These are phyloP conservation scores for Eucalyptus regnans DNA, from an alignment of 345 rosid species.

Conservation along the genomic window DNA sequence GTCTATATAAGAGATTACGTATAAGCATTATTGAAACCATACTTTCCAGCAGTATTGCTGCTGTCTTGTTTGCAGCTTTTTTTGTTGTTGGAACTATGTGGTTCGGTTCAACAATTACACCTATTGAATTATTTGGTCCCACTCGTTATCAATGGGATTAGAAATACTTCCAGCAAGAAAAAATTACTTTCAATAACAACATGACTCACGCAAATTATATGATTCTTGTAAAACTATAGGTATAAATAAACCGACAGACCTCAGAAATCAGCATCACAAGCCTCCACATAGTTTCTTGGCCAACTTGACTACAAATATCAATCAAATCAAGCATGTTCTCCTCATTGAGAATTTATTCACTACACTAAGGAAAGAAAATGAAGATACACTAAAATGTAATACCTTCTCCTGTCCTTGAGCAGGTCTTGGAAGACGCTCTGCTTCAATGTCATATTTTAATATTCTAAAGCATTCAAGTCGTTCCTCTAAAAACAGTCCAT, in stretches of 20 bases:
- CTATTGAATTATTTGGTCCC: not conserved
- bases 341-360: not conserved
- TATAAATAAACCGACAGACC: not conserved
- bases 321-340: not conserved
- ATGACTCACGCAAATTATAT: not conserved
- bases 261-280: not conserved
- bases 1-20: not conserved
- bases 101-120: not conserved
- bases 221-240: not conserved
- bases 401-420: slow-evolving; percentile 84
- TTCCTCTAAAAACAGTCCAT: slow-evolving; percentile 90
- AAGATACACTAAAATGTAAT: not conserved
- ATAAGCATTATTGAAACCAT: not conserved
- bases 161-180: not conserved
- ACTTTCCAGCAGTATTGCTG: not conserved
- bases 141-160: not conserved
- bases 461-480: slow-evolving; percentile 91
- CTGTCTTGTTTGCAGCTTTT: not conserved
- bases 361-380: not conserved
- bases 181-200: not conserved
- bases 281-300: not conserved
- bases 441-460: slow-evolving; percentile 87
- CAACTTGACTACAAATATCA: not conserved
- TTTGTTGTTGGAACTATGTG: not conserved
- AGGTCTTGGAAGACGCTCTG: slow-evolving; percentile 83